Evolutionary conservation across 768 basidiomycete species (phyloP).

Genomic region (Mycena rebaudengoi): DNA sequence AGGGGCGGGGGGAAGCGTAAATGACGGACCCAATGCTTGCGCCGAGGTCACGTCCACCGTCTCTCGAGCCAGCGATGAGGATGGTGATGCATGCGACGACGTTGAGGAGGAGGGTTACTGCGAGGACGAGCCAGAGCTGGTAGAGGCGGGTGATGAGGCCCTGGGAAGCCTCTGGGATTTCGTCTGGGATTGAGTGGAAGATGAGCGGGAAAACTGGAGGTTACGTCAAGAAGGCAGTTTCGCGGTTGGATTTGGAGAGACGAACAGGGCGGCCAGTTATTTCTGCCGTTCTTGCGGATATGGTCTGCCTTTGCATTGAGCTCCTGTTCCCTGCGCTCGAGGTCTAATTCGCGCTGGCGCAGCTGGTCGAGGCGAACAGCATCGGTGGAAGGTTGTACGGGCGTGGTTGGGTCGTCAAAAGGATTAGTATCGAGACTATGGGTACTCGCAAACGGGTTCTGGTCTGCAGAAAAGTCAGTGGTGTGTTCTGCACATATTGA

Average conservation of each 20-base stretch:
- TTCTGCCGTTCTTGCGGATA: constrained; percentile 78
- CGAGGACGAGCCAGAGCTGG: constrained; percentile 92
- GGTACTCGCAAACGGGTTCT: constrained; percentile 87
- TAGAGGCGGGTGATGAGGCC: constrained; percentile 87
- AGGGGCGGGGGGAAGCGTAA: constrained; percentile 14
- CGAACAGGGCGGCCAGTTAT: constrained; percentile 95
- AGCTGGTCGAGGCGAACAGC: constrained; percentile 68
- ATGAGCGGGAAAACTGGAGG: constrained; percentile 88
- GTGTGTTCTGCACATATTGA: neutral
- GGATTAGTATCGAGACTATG: constrained; percentile 89
- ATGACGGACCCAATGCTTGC: constrained; percentile 79
- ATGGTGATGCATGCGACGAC: constrained; percentile 90
- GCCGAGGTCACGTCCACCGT: constrained; percentile 83
- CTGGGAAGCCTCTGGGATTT: constrained; percentile 85
- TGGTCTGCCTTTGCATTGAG: constrained; percentile 73
- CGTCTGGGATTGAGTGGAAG: constrained; percentile 91
- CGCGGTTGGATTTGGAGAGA: constrained; percentile 32
- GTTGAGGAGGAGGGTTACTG: constrained; percentile 85
- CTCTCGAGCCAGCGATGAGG: constrained; percentile 76
- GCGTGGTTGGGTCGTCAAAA: constrained; percentile 82
- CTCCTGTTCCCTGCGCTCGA: constrained; percentile 82
- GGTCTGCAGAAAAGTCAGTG: constrained; percentile 35
- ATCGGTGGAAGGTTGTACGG: constrained; percentile 45
- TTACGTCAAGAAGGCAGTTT: constrained; percentile 30
- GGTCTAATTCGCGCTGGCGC: constrained; percentile 79